These are phyloP conservation scores for Paraurostyla sp. DNA, from an alignment of 73 alveolate species.

Conservation along the genomic window DNA sequence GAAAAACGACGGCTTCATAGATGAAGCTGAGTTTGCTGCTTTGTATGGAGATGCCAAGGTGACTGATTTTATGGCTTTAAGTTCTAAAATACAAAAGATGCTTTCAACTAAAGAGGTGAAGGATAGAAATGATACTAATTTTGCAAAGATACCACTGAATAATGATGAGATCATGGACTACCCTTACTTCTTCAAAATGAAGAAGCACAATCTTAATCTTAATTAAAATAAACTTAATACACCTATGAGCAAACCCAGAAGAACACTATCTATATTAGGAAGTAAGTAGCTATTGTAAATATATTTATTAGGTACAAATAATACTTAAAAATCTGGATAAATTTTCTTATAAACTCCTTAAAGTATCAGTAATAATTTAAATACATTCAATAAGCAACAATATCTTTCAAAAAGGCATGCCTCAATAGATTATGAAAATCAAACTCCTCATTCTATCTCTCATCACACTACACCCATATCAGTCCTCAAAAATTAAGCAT, in stretches of 20 bases:
- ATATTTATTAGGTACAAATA: background rate
- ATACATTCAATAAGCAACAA: too few relatives aligned
- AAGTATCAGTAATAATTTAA: too few relatives aligned
- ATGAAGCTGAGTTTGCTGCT: background rate
- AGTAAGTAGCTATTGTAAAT: background rate
- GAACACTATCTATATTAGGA: background rate
- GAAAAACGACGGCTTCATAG: background rate
- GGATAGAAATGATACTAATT: background rate
- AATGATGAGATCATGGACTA: conserved; percentile 34
- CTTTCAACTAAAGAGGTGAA: background rate
- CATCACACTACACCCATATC: background rate
- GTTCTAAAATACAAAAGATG: background rate
- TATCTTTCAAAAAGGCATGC: too few relatives aligned
- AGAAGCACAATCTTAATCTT: background rate
- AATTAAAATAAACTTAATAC: background rate
- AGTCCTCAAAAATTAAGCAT: background rate
- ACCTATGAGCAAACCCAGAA: background rate
- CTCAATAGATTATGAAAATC: too few relatives aligned
- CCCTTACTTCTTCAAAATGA: conserved; percentile 15
- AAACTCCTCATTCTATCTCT: background rate
- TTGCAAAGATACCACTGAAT: background rate
- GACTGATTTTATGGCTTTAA: conserved; percentile 16
- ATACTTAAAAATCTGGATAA: background rate
- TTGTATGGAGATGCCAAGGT: conserved; percentile 36
- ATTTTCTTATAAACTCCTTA: too few relatives aligned